phyloP scores from a whole-genome alignment of 106 monocot genomes.

The Dendrobium chrysotoxum region DNA sequence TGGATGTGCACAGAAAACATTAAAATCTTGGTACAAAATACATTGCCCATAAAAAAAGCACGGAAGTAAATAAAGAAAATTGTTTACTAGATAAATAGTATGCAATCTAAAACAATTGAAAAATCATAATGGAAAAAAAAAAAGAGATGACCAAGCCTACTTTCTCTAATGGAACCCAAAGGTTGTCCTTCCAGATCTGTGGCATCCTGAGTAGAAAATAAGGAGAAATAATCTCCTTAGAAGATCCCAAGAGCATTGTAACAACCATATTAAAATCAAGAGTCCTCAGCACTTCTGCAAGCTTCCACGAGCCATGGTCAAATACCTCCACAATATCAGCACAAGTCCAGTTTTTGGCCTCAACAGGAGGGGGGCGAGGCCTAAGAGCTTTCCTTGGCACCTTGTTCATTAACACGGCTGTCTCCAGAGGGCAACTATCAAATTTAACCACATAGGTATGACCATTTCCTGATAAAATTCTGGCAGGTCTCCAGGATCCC shows the following conservation, averaged over 20 bases:
- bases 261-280: background rate
- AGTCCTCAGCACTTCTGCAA: background rate
- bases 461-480: background rate
- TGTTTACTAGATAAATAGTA: background rate
- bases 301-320: background rate
- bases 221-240: background rate
- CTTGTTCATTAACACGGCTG: background rate
- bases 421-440: background rate
- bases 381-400: constrained; percentile 3
- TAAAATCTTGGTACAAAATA: background rate
- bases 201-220: background rate
- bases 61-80: background rate
- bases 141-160: background rate
- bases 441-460: background rate
- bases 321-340: background rate
- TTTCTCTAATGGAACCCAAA: background rate
- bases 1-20: background rate
- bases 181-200: background rate
- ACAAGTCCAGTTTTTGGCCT: background rate
- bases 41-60: background rate
- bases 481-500: constrained; percentile 8
- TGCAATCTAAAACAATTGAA: background rate
- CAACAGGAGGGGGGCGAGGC: constrained; percentile 3
- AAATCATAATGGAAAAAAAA: background rate
- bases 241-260: background rate